Percentiles rank a stretch among this genome's conserved stretches.
Conservation (phyloP, 164 flowering plant species). For the Vitis cinerea region DNA sequence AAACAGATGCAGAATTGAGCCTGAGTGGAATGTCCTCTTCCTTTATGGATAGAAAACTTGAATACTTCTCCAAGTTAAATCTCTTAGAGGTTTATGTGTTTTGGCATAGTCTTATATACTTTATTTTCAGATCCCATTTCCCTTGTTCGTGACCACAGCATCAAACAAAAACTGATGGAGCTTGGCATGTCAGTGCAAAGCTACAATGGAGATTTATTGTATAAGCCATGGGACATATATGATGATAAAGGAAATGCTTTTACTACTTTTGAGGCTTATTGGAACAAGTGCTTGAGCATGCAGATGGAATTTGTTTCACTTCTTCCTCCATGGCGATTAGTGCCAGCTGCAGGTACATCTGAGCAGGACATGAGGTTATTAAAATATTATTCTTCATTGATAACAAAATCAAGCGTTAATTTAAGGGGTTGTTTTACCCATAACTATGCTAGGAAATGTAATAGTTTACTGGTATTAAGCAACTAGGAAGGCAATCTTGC, state of each 20-base stretch:
- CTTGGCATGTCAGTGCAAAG: slow-evolving; percentile 70
- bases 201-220: slow-evolving; percentile 76
- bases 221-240: slow-evolving; percentile 89
- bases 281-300: slow-evolving; percentile 73
- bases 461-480: not conserved
- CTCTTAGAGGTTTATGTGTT: no score
- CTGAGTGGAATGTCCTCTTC: not conserved
- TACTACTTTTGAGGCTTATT: slow-evolving; percentile 74
- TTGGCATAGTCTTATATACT: no score
- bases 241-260: slow-evolving; percentile 70
- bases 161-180: slow-evolving; percentile 73
- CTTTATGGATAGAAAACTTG: not conserved
- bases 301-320: slow-evolving; percentile 45
- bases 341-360: slow-evolving; percentile 52
- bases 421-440: no score
- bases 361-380: not conserved
- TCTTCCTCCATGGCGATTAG: slow-evolving; percentile 70
- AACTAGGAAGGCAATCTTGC: not conserved
- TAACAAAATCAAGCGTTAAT: no score
- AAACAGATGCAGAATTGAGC: not conserved
- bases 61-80: not conserved
- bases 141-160: slow-evolving; percentile 79
- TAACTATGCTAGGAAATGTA: no score
- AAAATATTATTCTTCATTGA: not conserved
- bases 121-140: slow-evolving; percentile 74